These are phyloP conservation scores for Alternaria sp. DNA, from an alignment of 2,329 filamentous ascomycete genomes.

Conservation along the genomic window DNA sequence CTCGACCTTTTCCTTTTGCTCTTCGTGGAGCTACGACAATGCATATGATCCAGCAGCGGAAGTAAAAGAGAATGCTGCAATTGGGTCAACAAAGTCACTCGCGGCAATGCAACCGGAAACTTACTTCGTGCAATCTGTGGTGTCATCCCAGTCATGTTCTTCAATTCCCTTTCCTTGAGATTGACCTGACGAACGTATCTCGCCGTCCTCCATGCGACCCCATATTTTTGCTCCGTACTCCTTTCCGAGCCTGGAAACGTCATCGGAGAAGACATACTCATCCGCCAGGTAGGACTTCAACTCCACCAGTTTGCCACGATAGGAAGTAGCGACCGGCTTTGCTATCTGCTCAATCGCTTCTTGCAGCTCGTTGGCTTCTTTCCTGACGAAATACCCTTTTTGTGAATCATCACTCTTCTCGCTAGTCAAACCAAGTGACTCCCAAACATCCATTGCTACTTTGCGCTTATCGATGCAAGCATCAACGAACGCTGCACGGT, in stretches of 20 bases:
- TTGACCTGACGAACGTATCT: slow-evolving; percentile 6
- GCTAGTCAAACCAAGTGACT: slow-evolving; percentile 18
- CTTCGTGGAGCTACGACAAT: slow-evolving; percentile 10
- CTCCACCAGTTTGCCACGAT: slow-evolving; percentile 3
- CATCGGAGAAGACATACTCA: slow-evolving; percentile 8
- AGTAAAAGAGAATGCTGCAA: slow-evolving; percentile 18
- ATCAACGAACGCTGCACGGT: slow-evolving; percentile 16
- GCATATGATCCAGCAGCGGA: slow-evolving; percentile 24
- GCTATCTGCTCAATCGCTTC: slow-evolving; percentile 18
- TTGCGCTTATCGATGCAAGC: slow-evolving; percentile 18
- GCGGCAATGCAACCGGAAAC: not conserved
- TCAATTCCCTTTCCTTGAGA: slow-evolving; percentile 4
- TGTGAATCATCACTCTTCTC: not conserved
- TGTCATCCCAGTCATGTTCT: slow-evolving; percentile 15
- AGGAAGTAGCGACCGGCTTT: slow-evolving; percentile 1
- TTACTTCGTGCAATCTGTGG: slow-evolving; percentile 13
- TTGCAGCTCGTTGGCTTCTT: slow-evolving; percentile 18
- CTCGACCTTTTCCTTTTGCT: slow-evolving; percentile 11
- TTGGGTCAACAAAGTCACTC: not conserved
- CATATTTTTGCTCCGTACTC: slow-evolving; percentile 19
- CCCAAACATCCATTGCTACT: slow-evolving; percentile 8
- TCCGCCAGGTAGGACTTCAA: slow-evolving; percentile 8
- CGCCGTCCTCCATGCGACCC: slow-evolving; percentile 6
- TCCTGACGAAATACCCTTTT: slow-evolving; percentile 12
- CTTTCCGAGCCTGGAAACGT: slow-evolving; percentile 8